Conservation (phyloP, 1,284 basidiomycete species). For the Leccinum holopus region DNA sequence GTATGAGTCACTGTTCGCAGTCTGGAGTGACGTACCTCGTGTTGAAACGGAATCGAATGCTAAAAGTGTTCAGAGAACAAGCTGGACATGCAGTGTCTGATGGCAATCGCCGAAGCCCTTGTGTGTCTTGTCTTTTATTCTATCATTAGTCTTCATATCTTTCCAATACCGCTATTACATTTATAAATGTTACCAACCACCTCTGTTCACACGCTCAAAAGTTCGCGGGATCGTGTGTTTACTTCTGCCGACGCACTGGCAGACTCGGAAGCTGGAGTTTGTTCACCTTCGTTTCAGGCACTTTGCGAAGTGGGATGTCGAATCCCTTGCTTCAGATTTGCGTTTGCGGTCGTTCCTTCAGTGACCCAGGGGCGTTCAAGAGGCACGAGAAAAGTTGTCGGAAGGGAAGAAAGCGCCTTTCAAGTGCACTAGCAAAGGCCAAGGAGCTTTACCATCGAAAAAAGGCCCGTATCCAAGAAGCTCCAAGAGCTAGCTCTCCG, state of each 20-base stretch:
- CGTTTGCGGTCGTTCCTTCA: background rate
- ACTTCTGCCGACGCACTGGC: no score
- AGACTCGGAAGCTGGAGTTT: no score
- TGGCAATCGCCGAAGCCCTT: slow-evolving; percentile 84
- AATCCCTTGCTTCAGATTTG: background rate
- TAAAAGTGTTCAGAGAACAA: slow-evolving; percentile 97
- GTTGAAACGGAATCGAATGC: slow-evolving; percentile 90
- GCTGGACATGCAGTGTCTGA: slow-evolving; percentile 81
- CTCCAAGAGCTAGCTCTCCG: background rate
- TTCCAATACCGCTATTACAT: no score
- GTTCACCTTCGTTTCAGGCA: no score
- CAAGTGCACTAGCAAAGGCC: background rate
- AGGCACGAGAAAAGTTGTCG: background rate
- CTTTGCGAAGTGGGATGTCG: background rate
- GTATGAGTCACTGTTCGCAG: no score
- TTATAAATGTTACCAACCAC: no score
- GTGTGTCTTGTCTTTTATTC: slow-evolving; percentile 42
- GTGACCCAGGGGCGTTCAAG: background rate
- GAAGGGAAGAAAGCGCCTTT: background rate
- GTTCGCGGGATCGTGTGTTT: no score
- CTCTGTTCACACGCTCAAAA: no score
- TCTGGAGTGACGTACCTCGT: slow-evolving; percentile 32
- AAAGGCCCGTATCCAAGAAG: background rate
- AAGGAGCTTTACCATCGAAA: background rate
- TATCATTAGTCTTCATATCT: background rate